Evolutionary conservation across 2,329 filamentous ascomycete species (phyloP).

Genomic region (Cadophora malorum): DNA sequence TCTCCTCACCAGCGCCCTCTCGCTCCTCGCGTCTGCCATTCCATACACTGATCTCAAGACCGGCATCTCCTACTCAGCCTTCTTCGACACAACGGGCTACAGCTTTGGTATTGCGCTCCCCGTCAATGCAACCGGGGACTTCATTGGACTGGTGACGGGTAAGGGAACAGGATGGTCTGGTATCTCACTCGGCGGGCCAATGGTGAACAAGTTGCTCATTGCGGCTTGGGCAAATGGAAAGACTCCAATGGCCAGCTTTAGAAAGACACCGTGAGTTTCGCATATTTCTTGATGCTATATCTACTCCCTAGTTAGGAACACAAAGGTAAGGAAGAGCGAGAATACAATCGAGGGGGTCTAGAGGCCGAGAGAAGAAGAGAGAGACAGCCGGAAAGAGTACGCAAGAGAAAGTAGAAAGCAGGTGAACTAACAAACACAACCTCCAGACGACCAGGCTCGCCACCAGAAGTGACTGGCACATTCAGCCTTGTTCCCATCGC

Average conservation of each 20-base stretch:
- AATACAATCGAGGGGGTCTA: neutral
- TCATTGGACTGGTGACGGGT: constrained; percentile 59
- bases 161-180: constrained; percentile 56
- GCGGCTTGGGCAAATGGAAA: constrained; percentile 57
- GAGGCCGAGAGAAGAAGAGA: neutral
- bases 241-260: constrained; percentile 50
- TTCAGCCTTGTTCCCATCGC: constrained; percentile 54
- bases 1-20: constrained; percentile 22
- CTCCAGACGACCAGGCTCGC: constrained; percentile 33
- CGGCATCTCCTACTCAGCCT: constrained; percentile 53
- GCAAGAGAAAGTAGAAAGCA: neutral
- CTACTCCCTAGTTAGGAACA: neutral
- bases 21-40: constrained; percentile 27
- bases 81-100: constrained; percentile 49
- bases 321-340: neutral
- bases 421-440: constrained; percentile 50
- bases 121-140: constrained; percentile 54
- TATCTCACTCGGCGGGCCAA: constrained; percentile 53
- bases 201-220: constrained; percentile 55
- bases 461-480: constrained; percentile 44
- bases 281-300: neutral
- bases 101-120: constrained; percentile 59
- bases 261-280: constrained; percentile 46
- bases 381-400: neutral
- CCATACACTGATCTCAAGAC: constrained; percentile 52